These are phyloP conservation scores for Diplodia intermedia DNA, from an alignment of 2,329 filamentous ascomycete genomes.

Conservation along the genomic window DNA sequence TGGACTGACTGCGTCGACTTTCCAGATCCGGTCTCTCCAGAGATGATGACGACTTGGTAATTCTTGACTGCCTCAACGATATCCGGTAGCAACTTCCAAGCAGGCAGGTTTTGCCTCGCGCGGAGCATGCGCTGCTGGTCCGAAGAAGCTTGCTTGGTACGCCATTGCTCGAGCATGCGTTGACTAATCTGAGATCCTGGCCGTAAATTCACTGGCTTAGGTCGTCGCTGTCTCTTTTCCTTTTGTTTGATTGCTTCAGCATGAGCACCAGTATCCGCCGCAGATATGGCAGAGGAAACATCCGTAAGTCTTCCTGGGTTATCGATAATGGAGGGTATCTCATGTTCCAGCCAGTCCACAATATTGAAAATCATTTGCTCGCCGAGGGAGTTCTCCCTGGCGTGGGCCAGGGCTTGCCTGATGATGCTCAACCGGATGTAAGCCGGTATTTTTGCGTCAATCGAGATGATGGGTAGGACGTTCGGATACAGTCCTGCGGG, in stretches of 20 bases:
- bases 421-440: conserved; percentile 93
- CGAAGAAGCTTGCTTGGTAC: conserved; percentile 67
- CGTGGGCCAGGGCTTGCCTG: conserved; percentile 75
- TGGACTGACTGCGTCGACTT: conserved; percentile 98
- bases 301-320: conserved; percentile 83
- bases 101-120: conserved; percentile 77
- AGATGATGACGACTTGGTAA: conserved; percentile 93
- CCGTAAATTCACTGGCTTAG: conserved; percentile 69
- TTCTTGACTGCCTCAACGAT: conserved; percentile 77
- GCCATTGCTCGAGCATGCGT: conserved; percentile 69
- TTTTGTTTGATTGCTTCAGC: conserved; percentile 39
- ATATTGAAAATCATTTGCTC: conserved; percentile 92
- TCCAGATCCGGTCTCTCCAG: conserved; percentile 94
- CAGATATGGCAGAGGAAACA: conserved; percentile 75
- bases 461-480: conserved; percentile 70
- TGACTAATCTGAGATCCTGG: conserved; percentile 64
- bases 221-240: conserved; percentile 50
- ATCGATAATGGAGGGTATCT: conserved; percentile 81
- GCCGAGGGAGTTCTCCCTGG: conserved; percentile 73
- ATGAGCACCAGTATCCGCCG: conserved; percentile 57
- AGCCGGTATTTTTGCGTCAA: conserved; percentile 75
- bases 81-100: conserved; percentile 80
- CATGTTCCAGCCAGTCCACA: conserved; percentile 88
- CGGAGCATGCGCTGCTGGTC: conserved; percentile 77
- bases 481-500: conserved; percentile 74